Evolutionary conservation across 768 basidiomycete species (phyloP), one percentile per base, ranked within the genome.

Genomic region (Omphalotus guepiniiformis): DNA sequence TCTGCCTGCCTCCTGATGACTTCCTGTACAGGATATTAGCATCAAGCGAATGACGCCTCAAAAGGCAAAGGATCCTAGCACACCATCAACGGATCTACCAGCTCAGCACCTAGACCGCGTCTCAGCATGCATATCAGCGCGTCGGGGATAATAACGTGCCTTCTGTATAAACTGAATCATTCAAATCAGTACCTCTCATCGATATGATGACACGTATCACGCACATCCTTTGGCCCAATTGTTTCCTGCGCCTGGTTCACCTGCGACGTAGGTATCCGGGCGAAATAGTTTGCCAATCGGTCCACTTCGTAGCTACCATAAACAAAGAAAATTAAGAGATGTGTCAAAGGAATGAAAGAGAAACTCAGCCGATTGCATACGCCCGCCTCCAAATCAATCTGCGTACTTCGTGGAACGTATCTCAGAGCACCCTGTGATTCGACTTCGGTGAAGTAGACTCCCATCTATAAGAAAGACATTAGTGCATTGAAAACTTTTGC

Each of bases 151-250:
- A 12, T 8, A 50, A 58, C 48, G 50, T 67, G 80, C 92, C 90
- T 70, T 94, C 93, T 2, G 92, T 95, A 59, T 94, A 95, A 65
- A 81, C 88, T 89, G 49, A 28, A 39, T 13, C 15, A 34, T 23
- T 4, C 6, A 39, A 19, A 18, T 15, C 21, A 22, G 23, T 34
- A 46, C 15, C 13, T 3, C 2, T 3, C 11, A 29, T 16, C 1
- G 16, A 37, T 21, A 35, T 4, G 5, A 5, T 36, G 7, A 8
- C 21, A 46, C 4, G 55, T 48, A 56, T 39, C 34, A 71, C 85
- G 68, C 56, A 89, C 88, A 89, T 76, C 89, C 91, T 69, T 96
- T 95, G 13, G 92, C 93, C 88, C 91, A 96, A 53, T 94, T 95
- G 58, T 97, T 96, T 15, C 93, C 93, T 1, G 93, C 78, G n/a